A percentile compares a stretch with the other conserved stretches of the same genome.
Conservation (phyloP, 164 flowering plant species). For the Umbellularia californica region DNA sequence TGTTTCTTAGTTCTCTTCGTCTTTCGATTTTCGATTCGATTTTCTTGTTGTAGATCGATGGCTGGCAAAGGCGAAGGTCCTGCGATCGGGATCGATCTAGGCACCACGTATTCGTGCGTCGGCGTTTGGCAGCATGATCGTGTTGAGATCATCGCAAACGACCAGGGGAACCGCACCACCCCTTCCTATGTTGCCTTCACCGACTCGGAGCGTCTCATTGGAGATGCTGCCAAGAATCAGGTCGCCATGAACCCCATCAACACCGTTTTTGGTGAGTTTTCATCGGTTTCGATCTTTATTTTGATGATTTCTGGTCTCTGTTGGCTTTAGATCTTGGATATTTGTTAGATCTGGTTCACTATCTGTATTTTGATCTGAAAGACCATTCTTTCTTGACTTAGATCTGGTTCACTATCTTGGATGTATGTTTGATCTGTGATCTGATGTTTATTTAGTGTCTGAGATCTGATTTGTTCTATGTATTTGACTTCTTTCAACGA, state of each 20-base stretch:
- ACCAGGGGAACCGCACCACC: constrained; percentile 56
- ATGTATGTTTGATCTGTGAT: too few relatives aligned
- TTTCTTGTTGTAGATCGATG: not conserved
- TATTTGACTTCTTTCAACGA: too few relatives aligned
- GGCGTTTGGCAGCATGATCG: constrained; percentile 56
- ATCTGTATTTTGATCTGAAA: not conserved
- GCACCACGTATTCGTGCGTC: constrained; percentile 52
- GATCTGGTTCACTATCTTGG: too few relatives aligned
- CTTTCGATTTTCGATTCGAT: not conserved
- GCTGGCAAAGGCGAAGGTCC: constrained; percentile 28
- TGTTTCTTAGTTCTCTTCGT: not conserved
- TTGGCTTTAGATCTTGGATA: not conserved
- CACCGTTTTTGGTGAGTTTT: constrained; percentile 44
- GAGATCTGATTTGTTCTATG: too few relatives aligned
- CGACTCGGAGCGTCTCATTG: constrained; percentile 41
- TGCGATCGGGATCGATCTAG: constrained; percentile 51
- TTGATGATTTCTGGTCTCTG: constrained; percentile 23
- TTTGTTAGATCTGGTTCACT: not conserved
- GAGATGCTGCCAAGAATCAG: constrained; percentile 55
- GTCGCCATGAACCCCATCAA: constrained; percentile 50
- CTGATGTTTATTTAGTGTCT: too few relatives aligned
- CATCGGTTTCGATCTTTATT: not conserved
- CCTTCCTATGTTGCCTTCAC: constrained; percentile 52
- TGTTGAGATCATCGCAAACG: constrained; percentile 47
- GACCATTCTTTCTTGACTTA: not conserved